Percentiles rank a stretch among this genome's conserved stretches.
Conservation (phyloP, 805 yeast species). For the Saccharomycopsis lassenensis region DNA sequence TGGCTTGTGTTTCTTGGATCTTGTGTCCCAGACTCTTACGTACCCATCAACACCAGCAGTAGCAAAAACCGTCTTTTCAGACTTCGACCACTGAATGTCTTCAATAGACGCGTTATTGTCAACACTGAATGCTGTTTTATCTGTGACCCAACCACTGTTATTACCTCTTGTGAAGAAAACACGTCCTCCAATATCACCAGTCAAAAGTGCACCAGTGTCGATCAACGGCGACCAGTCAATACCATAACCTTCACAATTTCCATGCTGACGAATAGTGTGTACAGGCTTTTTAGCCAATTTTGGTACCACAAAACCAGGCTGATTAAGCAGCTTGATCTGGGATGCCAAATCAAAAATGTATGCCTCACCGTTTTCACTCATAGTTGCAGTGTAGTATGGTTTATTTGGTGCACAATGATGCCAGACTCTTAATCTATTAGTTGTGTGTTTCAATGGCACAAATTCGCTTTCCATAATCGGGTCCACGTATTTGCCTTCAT, state of each 20-base stretch:
- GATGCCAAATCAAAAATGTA: slow-evolving; percentile 70
- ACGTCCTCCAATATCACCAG: slow-evolving; percentile 86
- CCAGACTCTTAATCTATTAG: slow-evolving; percentile 78
- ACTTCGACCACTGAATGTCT: slow-evolving; percentile 92
- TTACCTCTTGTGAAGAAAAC: slow-evolving; percentile 70
- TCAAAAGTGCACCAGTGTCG: slow-evolving; percentile 66
- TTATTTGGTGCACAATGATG: slow-evolving; percentile 67
- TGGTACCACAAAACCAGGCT: slow-evolving; percentile 77
- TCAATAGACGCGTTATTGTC: slow-evolving; percentile 69
- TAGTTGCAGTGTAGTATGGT: slow-evolving; percentile 77
- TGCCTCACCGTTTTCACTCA: slow-evolving; percentile 87
- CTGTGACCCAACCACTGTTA: slow-evolving; percentile 74
- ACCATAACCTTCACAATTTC: slow-evolving; percentile 96
- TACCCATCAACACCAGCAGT: slow-evolving; percentile 87
- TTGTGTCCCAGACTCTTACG: slow-evolving; percentile 92
- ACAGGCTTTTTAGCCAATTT: slow-evolving; percentile 69
- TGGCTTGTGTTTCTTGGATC: slow-evolving; percentile 86
- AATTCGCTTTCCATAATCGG: slow-evolving; percentile 83
- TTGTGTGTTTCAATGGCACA: slow-evolving; percentile 69
- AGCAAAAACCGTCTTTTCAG: slow-evolving; percentile 92
- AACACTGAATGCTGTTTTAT: slow-evolving; percentile 58
- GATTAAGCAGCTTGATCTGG: slow-evolving; percentile 73
- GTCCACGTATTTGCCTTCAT: slow-evolving; percentile 54
- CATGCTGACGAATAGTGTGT: slow-evolving; percentile 76
- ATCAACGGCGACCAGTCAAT: slow-evolving; percentile 91